Evolutionary conservation across 2,329 filamentous ascomycete genomes (phyloP).

Genomic region (Pseudogymnoascus sp.): DNA sequence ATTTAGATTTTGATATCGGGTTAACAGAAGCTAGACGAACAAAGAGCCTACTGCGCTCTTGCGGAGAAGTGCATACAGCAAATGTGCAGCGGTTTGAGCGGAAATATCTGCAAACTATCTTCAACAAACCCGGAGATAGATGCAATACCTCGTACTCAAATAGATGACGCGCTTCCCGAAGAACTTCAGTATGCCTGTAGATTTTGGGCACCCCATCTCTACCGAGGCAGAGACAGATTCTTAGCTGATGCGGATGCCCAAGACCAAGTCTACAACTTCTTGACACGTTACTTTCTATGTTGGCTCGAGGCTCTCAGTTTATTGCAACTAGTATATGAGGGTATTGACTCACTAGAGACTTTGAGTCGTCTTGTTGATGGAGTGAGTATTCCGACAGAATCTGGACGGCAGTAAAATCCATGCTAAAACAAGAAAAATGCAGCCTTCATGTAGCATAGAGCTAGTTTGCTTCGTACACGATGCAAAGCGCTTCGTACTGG

Average conservation of each 20-base stretch:
- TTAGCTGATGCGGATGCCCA: conserved; percentile 10
- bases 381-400: background rate
- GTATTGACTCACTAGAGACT: conserved; percentile 11
- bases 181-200: conserved; percentile 27
- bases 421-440: background rate
- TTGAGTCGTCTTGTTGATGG: conserved; percentile 13
- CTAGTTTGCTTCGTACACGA: background rate
- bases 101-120: conserved; percentile 14
- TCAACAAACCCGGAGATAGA: background rate
- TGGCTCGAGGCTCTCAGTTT: conserved; percentile 25
- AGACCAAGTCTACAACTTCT: conserved; percentile 13
- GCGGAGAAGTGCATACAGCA: conserved; percentile 33
- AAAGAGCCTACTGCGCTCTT: conserved; percentile 16
- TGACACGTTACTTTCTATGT: conserved; percentile 19
- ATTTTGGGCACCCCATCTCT: conserved; percentile 29
- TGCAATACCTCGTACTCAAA: background rate
- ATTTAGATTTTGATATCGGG: background rate
- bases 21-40: background rate
- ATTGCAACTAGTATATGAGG: conserved; percentile 12
- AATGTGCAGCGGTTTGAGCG: conserved; percentile 21
- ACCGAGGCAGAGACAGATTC: background rate
- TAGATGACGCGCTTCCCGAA: background rate
- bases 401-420: background rate
- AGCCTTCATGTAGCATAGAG: background rate
- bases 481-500: conserved; percentile 3